Conservation (phyloP, 1,284 basidiomycete species). For the Moesziomyces globuligerus region DNA sequence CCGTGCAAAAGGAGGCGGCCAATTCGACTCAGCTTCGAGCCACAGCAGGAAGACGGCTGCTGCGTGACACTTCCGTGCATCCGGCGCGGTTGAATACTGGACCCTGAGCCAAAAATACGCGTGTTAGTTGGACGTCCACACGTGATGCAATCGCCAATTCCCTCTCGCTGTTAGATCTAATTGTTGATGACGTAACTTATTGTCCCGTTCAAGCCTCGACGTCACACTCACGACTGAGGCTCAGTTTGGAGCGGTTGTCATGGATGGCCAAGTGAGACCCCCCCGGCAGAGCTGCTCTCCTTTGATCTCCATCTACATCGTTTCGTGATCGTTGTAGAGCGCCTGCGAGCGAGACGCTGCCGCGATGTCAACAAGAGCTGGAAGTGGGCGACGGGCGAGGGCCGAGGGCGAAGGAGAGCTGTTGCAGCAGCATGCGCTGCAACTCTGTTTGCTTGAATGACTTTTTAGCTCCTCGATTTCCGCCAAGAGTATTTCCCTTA, state of each 20-base stretch:
- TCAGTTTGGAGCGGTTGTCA: no score
- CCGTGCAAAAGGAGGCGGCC: not conserved
- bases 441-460: slow-evolving; percentile 7
- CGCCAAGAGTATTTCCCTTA: not conserved
- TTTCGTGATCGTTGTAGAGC: not conserved
- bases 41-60: not conserved
- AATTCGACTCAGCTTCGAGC: not conserved
- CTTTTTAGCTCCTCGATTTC: slow-evolving; percentile 8
- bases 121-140: not conserved
- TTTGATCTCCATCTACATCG: not conserved
- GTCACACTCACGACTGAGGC: no score
- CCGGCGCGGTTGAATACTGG: not conserved
- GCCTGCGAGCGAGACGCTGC: no score
- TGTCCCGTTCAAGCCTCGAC: no score
- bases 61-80: not conserved
- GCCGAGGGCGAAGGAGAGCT: not conserved
- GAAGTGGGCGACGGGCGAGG: slow-evolving; percentile 10
- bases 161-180: not conserved
- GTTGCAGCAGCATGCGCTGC: not conserved
- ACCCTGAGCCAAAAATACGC: not conserved
- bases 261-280: no score
- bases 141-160: not conserved
- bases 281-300: no score
- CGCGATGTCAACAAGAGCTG: no score
- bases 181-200: not conserved